A percentile compares a stretch with the other conserved stretches of the same genome.
Evolutionary conservation across 768 basidiomycete species (phyloP).

Genomic region (Podaxis sp.): DNA sequence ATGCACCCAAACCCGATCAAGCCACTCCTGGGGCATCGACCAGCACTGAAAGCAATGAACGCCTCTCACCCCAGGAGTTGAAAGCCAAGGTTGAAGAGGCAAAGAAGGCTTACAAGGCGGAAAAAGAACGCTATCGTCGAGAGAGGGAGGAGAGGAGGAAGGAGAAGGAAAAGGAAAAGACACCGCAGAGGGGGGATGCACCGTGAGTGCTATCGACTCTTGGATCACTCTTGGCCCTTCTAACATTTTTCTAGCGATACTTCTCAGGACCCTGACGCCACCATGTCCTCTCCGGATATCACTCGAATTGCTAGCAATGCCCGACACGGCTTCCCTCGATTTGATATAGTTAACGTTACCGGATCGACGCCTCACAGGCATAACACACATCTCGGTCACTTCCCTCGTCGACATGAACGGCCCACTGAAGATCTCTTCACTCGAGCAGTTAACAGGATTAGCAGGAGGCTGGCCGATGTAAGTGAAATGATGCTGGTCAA

Average conservation of each 20-base stretch:
- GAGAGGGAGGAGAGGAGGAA: constrained; percentile 52
- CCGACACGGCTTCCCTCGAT: constrained; percentile 56
- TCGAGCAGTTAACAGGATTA: constrained; percentile 51
- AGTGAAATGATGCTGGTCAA: constrained; percentile 24
- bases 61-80: constrained; percentile 35
- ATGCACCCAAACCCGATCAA: background rate
- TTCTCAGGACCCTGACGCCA: constrained; percentile 1
- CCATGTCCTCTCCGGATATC: background rate
- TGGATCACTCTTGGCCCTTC: background rate
- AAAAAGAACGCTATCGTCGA: constrained; percentile 68
- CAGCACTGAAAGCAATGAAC: constrained; percentile 12
- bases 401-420: constrained; percentile 27
- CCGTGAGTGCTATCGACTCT: constrained; percentile 11
- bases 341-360: constrained; percentile 65
- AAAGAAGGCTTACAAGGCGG: constrained; percentile 63
- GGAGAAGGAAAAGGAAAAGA: constrained; percentile 34
- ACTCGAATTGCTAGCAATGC: constrained; percentile 56
- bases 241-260: background rate
- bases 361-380: constrained; percentile 24
- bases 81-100: constrained; percentile 60
- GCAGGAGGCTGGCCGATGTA: constrained; percentile 63
- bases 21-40: background rate
- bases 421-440: constrained; percentile 32
- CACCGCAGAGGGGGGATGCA: constrained; percentile 16
- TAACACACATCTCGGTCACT: constrained; percentile 42